A percentile compares a stretch with the other conserved stretches of the same genome.
phyloP scores from a whole-genome alignment of 495 filamentous ascomycete species.

The Penicillium antarcticum region DNA sequence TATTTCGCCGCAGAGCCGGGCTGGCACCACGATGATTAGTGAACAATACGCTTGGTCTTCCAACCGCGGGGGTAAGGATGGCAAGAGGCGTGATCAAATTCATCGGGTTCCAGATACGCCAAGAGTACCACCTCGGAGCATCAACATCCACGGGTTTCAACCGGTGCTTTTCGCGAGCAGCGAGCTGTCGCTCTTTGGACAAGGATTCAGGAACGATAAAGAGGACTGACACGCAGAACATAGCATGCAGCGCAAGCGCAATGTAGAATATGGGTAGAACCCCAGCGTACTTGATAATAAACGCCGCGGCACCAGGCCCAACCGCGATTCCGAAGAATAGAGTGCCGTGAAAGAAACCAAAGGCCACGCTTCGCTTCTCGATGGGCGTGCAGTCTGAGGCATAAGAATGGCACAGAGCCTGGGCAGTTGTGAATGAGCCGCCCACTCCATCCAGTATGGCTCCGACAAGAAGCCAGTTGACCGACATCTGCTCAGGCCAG shows the following conservation, averaged over 20 bases:
- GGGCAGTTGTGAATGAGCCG: slow-evolving; percentile 80
- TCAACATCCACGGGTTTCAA: slow-evolving; percentile 15
- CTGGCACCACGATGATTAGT: slow-evolving; percentile 63
- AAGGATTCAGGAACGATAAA: slow-evolving; percentile 81
- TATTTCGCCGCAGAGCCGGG: slow-evolving; percentile 65
- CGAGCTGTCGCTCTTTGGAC: slow-evolving; percentile 59
- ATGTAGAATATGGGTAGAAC: slow-evolving; percentile 76
- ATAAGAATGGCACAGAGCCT: slow-evolving; percentile 81
- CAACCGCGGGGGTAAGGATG: slow-evolving; percentile 73
- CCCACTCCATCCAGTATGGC: slow-evolving; percentile 74
- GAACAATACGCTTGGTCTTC: slow-evolving; percentile 50
- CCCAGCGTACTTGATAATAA: slow-evolving; percentile 63
- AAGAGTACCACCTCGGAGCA: slow-evolving; percentile 12
- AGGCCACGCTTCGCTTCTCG: slow-evolving; percentile 73
- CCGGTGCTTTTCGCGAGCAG: slow-evolving; percentile 64
- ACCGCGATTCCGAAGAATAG: slow-evolving; percentile 83
- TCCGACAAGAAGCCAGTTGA: slow-evolving; percentile 72
- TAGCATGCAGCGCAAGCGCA: slow-evolving; percentile 62
- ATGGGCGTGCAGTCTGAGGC: slow-evolving; percentile 83
- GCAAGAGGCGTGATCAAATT: slow-evolving; percentile 73
- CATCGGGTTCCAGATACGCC: slow-evolving; percentile 34
- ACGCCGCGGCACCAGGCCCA: slow-evolving; percentile 76
- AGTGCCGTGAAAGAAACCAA: slow-evolving; percentile 84
- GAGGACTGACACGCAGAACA: slow-evolving; percentile 66
- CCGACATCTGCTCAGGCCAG: slow-evolving; percentile 65